Evolutionary conservation across 2,329 filamentous ascomycete genomes (phyloP), one percentile per base, ranked within the genome.

Genomic region (Clonostachys solani): DNA sequence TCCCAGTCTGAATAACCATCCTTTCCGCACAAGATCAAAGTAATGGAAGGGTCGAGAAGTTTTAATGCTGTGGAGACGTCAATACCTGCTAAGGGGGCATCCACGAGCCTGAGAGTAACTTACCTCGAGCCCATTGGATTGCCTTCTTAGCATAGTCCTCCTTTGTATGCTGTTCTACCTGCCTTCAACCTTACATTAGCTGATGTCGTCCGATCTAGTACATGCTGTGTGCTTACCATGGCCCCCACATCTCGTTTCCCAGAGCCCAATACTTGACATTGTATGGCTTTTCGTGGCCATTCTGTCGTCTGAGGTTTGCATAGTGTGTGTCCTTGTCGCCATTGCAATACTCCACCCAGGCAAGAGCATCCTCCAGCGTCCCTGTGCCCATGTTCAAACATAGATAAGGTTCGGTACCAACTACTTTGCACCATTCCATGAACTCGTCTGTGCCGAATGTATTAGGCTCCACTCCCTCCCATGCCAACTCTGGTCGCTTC

Each of bases 271-370:
- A 92, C 67, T 89, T 90, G 57, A 61, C 65, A 50, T 84, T 84
- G 67, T 92, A 92, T 5, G 89, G 89, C 67, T 90, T 80, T 47
- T 84, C 75, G 33, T 80, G 83, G 12, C 89, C 89, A 65, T 94
- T 86, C 56, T 85, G 75, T 12, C 89, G 78, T 33, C 89, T 82
- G 44, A 92, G 73, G 60, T 92, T 92, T 51, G 89, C 89, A 62
- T 90, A 94, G 72, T 92, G 79, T 10, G 86, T 92, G 65, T 92
- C 79, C 47, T 77, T 74, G 16, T 77, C 80, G 3, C 83, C 84
- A 68, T 94, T 94, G 73, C 89, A 94, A 71, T 94, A 94, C 61
- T 94, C 89, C 17, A 94, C 73, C 89, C 89, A 94, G 12, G 77
- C 87, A n/a, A 45, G 29, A 23, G 43, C 43, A 56, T 64, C 62